Base-by-base conservation (phyloP, 768 basidiomycete species). In the Trametes sanguinea region DNA sequence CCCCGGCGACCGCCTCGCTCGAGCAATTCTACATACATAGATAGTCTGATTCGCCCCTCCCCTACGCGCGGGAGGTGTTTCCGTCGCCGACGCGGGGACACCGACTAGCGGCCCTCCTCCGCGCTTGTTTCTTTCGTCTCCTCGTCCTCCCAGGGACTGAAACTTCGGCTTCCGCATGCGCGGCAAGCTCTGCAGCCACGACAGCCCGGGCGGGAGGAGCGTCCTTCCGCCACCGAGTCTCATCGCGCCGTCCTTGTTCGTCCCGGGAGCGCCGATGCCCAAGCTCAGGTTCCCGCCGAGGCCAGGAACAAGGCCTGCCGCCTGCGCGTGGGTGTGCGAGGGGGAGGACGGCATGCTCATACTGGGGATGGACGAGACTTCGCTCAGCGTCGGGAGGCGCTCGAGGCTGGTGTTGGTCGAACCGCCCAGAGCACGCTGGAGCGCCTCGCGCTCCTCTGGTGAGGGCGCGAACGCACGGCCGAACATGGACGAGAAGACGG, bases 381-480 rank as follows among this genome's bases (percentile, higher is more conserved):
- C 88, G 67, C 87, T 88, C 61, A 92, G 77, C 74, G 88, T 90
- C 27, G 90, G 89, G 58, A 92, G 79, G 39, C 87, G 84, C 74
- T 92, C 90, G 32, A 90, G 80, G 70, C 89, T 91, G 55, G 84
- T 79, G 74, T 90, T 91, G 50, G 85, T 81, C 61, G 87, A 87
- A 14, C 87, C 84, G 50, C 88, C 87, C 13, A 94, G 75, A n/a
- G 84, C 89, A 54, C 91, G 87, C 67, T 90, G 86, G 35, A 95
- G 81, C 53, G 83, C 92, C 74, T 92, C 89, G 45, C 92, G 89
- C 80, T 95, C 92, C 64, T 87, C 91, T 56, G 88, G 89, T 64
- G 92, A 94, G 35, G 92, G 92, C 39, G 90, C 92, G 73, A 95
- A 95, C 16, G 92, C 92, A 69, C 89, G 90, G 60, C 91, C 73